Base-by-base conservation (phyloP, 352 stramenopile species). In the Phytophthora hibernalis region DNA sequence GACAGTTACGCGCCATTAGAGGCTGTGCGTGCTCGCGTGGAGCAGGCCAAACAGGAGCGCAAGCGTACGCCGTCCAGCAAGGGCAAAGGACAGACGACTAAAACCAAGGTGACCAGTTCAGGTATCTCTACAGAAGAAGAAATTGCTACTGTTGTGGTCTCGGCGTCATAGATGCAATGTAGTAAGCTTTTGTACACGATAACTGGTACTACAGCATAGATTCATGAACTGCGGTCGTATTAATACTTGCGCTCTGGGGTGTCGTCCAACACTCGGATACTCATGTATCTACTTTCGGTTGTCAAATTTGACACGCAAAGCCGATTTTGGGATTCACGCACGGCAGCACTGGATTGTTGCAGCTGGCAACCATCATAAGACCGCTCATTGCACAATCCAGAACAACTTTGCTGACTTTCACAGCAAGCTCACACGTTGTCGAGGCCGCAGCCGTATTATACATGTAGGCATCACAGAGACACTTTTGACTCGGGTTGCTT, bases 1-100 rank as follows among this genome's bases (percentile, higher is more conserved):
- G 63, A 73, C 6, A 89, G 82, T 31, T 96, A 96, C 65, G 68
- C 59, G 21, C 70, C 80, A 24, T 67, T 94, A 47, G 72, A 88
- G 20, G 79, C 77, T 33, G 71, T 90, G 28, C 81, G 81, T 20
- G 24, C 66, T 16, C 79, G 79, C 37, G 76, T 90, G 43, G 81
- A 90, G 59, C 67, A 80, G 18, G 61, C 65, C 49, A 87, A 87
- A 40, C 79, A 85, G 31, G 60, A 70, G n/a, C 79, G 76, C n/a
- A 69, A 70, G 21, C 77, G 74, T 21, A 47, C 51, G 8, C 53
- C 73, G 16, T 82, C 70, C 10, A 75, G 59, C 13, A 87, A 87
- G 56, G 54, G 53, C 49, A 74, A 65, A 45, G 33, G 30, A 0
- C 33, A 65, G 43, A 61, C 62, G 45, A 70, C n/a, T 35, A 61